Evolutionary conservation across 2,329 filamentous ascomycete species (phyloP).

Genomic region (Remersonia thermophila): DNA sequence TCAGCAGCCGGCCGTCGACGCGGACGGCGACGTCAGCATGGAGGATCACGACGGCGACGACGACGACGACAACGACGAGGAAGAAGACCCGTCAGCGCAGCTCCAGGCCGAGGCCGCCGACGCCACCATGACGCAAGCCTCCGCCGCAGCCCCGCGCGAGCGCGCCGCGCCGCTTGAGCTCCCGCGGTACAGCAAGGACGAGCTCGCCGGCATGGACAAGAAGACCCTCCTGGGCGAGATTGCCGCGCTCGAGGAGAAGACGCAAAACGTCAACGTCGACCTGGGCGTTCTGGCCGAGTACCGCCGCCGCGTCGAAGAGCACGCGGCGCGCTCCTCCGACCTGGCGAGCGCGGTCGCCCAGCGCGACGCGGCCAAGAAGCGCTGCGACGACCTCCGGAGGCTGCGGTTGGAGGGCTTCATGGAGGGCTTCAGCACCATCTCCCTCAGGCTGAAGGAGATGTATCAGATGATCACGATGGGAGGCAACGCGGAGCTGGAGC

Average conservation of each 20-base stretch:
- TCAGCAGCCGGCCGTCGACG: conserved; percentile 15
- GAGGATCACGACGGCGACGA: conserved; percentile 18
- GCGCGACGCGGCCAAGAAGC: conserved; percentile 80
- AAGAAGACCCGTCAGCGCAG: background rate
- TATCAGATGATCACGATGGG: conserved; percentile 99
- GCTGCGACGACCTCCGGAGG: conserved; percentile 82
- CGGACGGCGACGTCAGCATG: conserved; percentile 14
- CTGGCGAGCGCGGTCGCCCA: conserved; percentile 63
- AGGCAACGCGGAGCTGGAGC: conserved; percentile 91
- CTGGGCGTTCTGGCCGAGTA: conserved; percentile 54
- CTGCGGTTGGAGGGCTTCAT: conserved; percentile 93
- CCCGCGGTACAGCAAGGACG: conserved; percentile 64
- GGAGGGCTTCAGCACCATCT: conserved; percentile 93
- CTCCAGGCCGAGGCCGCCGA: conserved; percentile 20
- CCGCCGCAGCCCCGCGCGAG: conserved; percentile 11
- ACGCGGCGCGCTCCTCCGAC: conserved; percentile 51
- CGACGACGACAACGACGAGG: conserved; percentile 2
- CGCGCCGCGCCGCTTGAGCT: conserved; percentile 42
- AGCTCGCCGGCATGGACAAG: conserved; percentile 54
- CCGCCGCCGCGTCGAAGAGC: conserved; percentile 28
- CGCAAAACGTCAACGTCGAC: conserved; percentile 77
- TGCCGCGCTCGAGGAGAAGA: conserved; percentile 52
- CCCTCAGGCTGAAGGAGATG: conserved; percentile 94
- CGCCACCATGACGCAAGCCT: conserved; percentile 18
- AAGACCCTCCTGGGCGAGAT: conserved; percentile 50